A percentile compares a stretch with the other conserved stretches of the same genome.
These are phyloP conservation scores for Alternaria postmessia DNA, from an alignment of 2,329 filamentous ascomycete species.

Conservation along the genomic window DNA sequence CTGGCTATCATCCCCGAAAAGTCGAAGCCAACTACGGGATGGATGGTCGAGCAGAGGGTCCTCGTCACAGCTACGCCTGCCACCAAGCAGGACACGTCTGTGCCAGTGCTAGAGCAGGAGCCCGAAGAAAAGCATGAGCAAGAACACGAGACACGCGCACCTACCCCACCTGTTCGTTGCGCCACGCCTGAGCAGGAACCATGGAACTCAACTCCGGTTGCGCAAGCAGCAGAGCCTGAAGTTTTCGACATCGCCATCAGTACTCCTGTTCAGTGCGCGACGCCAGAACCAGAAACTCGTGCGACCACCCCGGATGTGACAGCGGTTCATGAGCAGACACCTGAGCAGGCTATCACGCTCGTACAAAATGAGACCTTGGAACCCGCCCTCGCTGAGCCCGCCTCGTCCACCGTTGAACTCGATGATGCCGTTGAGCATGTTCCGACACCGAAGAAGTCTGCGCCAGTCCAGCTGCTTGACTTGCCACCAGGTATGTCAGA, in stretches of 20 bases:
- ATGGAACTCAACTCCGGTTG: conserved; percentile 11
- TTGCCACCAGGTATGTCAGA: conserved; percentile 16
- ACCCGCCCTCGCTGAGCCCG: not conserved
- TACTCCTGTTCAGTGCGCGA: not conserved
- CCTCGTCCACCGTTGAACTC: not conserved
- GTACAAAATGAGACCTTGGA: not conserved
- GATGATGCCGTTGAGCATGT: not conserved
- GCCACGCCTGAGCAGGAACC: conserved; percentile 14
- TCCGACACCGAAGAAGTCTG: conserved; percentile 6
- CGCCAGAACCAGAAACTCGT: not conserved
- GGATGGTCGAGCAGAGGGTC: conserved; percentile 13
- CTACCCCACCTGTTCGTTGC: conserved; percentile 13
- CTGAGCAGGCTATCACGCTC: not conserved
- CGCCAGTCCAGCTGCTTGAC: conserved; percentile 10
- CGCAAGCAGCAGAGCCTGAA: conserved; percentile 1
- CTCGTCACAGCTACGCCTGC: conserved; percentile 14
- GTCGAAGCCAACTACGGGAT: conserved; percentile 13
- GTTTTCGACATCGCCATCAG: not conserved
- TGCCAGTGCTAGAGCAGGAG: not conserved
- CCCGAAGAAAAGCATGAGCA: not conserved
- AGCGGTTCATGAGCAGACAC: not conserved
- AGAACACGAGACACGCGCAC: not conserved
- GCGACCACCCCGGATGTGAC: not conserved
- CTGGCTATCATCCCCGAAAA: conserved; percentile 12
- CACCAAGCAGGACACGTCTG: not conserved